Evolutionary conservation across 768 basidiomycete species (phyloP), one percentile per base, ranked within the genome.

Genomic region (Serendipita sp.): DNA sequence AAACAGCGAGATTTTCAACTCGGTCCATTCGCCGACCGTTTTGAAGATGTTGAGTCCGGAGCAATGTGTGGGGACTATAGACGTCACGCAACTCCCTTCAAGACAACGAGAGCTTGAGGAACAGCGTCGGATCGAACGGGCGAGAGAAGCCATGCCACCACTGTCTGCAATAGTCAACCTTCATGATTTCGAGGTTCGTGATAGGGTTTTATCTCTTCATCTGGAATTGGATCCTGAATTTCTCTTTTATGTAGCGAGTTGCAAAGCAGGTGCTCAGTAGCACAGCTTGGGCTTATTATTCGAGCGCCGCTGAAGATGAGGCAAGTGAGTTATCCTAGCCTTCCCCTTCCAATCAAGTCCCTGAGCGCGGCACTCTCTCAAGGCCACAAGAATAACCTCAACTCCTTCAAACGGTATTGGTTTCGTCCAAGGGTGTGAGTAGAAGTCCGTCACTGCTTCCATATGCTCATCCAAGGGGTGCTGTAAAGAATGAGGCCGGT

Each of bases 221-320:
- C 50, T 24, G 38, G 22, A n/a, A n/a, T 38, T 50, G 28, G 9
- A 43, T 42, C 33, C 50, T 61, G 26, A 56, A 42, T 20, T 30
- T n/a, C 16, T 7, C 24, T 31, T 14, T 33, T 30, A 3, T 42
- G 3, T 64, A 90, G 88, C 76, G 77, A 30, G 79, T 88, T 22
- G 92, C 92, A 7, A 81, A 79, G 68, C 79, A 81, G 61, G 76
- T 87, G 2, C 77, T 97, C 63, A 81, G 83, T 2, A 77, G 82
- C 69, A 87, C 83, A 66, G 90, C 90, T 0, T 77, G 82, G 69
- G 83, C 93, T 3, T 94, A 94, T 71, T 94, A 97, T 69, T 91
- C 88, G 0, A 93, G 90, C n/a, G 94, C 92, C 17, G 85, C 90
- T 0, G 93, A 96, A 69, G 91, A 94, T 68, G 84, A 87, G 69